A percentile compares a stretch with the other conserved stretches of the same genome.
Conservation (phyloP, 345 rosid species). For the Alliaria petiolata region DNA sequence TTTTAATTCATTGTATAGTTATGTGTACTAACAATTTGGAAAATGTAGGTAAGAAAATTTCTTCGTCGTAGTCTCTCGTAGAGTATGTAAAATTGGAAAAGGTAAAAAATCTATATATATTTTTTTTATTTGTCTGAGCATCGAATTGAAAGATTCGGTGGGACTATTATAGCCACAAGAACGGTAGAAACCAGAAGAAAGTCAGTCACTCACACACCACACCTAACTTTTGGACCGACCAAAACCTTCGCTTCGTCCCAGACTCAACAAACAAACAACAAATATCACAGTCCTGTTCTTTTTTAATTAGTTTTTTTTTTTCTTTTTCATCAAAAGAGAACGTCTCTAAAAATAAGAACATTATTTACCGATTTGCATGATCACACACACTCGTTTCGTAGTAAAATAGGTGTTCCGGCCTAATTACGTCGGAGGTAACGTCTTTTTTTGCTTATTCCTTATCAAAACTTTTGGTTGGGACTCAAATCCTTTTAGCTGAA, state of each 20-base stretch:
- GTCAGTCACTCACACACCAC: no score
- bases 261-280: conserved; percentile 3
- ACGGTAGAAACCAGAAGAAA: background rate
- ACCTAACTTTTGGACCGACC: conserved; percentile 27
- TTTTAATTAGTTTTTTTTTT: background rate
- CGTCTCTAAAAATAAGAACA: no score
- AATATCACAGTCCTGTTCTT: background rate
- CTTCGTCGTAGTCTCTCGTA: no score
- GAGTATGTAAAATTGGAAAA: background rate
- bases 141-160: conserved; percentile 7
- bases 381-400: no score
- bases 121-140: background rate
- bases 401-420: no score
- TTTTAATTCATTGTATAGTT: background rate
- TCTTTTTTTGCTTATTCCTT: no score
- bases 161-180: background rate
- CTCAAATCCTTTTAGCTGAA: no score
- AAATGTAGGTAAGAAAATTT: background rate
- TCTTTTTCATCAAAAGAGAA: no score
- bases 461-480: no score
- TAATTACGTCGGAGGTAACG: no score
- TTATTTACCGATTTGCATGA: no score
- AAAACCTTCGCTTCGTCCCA: conserved; percentile 23
- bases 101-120: no score
- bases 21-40: background rate